Percentiles rank a stretch among this genome's conserved stretches.
phyloP scores from a whole-genome alignment of 805 yeast genomes.

The Starmerella geochares region DNA sequence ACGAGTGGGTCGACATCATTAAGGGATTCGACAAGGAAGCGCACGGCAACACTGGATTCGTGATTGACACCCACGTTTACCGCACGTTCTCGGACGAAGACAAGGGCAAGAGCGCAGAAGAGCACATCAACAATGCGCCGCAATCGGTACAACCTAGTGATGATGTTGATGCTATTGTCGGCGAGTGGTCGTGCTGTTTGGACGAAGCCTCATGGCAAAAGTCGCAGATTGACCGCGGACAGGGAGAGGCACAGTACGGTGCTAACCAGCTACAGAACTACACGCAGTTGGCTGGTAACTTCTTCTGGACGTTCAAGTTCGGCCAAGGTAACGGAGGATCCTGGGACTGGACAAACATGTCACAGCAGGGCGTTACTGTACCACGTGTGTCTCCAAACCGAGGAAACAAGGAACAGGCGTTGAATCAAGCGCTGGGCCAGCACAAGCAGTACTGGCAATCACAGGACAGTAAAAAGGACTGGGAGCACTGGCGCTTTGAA shows the following conservation, averaged over 20 bases:
- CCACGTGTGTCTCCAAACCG: conserved; percentile 9
- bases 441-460: conserved; percentile 64
- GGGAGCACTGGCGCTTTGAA: conserved; percentile 71
- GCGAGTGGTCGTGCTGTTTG: conserved; percentile 84
- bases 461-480: conserved; percentile 46
- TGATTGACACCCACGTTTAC: conserved; percentile 77
- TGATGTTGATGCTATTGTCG: conserved; percentile 61
- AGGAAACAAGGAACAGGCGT: conserved; percentile 25
- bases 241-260: conserved; percentile 55
- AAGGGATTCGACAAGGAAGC: conserved; percentile 35
- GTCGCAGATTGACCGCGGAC: conserved; percentile 38
- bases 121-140: conserved; percentile 40
- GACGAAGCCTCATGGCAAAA: conserved; percentile 67
- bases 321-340: conserved; percentile 88
- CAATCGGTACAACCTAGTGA: conserved; percentile 16
- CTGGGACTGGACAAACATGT: conserved; percentile 83
- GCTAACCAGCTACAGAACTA: conserved; percentile 42
- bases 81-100: conserved; percentile 76
- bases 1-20: conserved; percentile 64
- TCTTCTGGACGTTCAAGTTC: conserved; percentile 87
- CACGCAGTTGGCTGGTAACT: conserved; percentile 51
- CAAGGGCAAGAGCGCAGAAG: conserved; percentile 51
- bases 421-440: conserved; percentile 33
- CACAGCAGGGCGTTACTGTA: conserved; percentile 17
- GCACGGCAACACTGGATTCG: conserved; percentile 44